Conservation (phyloP, 306 rosid species). For the Alnus rubra region DNA sequence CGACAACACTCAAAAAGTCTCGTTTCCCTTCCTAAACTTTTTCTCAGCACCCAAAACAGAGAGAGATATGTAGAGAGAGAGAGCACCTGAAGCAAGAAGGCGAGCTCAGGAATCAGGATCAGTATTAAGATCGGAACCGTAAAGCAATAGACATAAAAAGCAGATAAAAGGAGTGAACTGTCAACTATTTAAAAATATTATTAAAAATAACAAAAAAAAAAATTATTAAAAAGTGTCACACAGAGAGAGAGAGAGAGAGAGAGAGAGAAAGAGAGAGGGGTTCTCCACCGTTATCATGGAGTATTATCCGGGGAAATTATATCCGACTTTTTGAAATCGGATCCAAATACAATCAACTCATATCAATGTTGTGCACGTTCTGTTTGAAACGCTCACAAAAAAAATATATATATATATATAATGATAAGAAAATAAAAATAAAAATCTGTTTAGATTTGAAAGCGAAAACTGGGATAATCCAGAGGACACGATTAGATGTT, state of each 20-base stretch:
- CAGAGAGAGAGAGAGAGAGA: background rate
- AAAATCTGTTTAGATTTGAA: no score
- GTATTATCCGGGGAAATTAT: no score
- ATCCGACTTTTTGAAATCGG: no score
- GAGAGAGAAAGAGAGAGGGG: background rate
- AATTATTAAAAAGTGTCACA: background rate
- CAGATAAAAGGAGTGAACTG: background rate
- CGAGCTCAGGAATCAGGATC: background rate
- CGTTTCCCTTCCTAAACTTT: background rate
- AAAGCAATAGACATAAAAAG: background rate
- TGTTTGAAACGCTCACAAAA: no score
- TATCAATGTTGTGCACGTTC: no score
- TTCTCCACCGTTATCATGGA: no score
- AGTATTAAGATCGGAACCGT: background rate
- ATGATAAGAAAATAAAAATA: no score
- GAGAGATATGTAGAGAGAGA: constrained; percentile 1
- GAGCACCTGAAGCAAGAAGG: constrained; percentile 27
- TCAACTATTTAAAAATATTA: background rate
- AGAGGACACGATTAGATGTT: no score
- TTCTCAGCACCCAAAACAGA: background rate
- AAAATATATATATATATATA: no score
- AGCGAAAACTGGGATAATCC: no score
- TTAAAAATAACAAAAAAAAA: no score
- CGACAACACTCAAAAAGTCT: background rate
- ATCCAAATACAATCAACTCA: no score